Conservation (phyloP, 352 stramenopile genomes). For the Phytophthora tentaculata region DNA sequence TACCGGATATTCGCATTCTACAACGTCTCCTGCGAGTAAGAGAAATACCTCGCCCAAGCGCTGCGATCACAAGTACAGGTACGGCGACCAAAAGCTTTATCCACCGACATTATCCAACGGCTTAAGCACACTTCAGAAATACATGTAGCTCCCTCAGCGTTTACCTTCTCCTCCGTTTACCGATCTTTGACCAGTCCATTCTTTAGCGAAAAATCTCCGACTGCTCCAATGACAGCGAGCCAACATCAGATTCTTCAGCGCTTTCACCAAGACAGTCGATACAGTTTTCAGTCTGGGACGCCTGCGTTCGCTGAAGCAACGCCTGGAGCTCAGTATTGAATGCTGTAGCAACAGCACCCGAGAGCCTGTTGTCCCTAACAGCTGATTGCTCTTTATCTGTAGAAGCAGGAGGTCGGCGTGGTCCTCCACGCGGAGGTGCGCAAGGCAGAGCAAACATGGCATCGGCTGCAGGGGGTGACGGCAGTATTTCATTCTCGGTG, state of each 20-base stretch:
- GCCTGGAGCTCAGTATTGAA: conserved; percentile 29
- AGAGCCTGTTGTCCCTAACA: background rate
- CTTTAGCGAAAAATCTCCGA: background rate
- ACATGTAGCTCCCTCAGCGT: too few relatives aligned
- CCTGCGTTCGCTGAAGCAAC: conserved; percentile 26
- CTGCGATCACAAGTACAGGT: too few relatives aligned
- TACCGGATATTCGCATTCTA: too few relatives aligned
- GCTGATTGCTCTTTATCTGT: background rate
- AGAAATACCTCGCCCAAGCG: too few relatives aligned
- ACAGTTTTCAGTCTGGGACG: conserved; percentile 3
- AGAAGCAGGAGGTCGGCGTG: conserved; percentile 8
- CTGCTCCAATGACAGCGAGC: background rate
- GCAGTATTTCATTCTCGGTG: conserved; percentile 1
- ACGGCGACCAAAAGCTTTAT: background rate
- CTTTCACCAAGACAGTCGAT: conserved; percentile 18
- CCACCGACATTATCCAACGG: too few relatives aligned
- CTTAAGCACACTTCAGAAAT: too few relatives aligned
- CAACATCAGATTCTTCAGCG: conserved; percentile 8
- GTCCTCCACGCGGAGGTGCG: conserved; percentile 15
- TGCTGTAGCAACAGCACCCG: background rate
- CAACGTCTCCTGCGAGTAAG: too few relatives aligned
- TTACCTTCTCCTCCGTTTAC: too few relatives aligned
- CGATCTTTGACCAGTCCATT: too few relatives aligned
- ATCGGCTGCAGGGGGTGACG: conserved; percentile 12
- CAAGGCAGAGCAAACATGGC: conserved; percentile 27